A percentile compares a stretch with the other conserved stretches of the same genome.
Conservation (phyloP, 345 rosid species). For the Atalantia buxifolia region DNA sequence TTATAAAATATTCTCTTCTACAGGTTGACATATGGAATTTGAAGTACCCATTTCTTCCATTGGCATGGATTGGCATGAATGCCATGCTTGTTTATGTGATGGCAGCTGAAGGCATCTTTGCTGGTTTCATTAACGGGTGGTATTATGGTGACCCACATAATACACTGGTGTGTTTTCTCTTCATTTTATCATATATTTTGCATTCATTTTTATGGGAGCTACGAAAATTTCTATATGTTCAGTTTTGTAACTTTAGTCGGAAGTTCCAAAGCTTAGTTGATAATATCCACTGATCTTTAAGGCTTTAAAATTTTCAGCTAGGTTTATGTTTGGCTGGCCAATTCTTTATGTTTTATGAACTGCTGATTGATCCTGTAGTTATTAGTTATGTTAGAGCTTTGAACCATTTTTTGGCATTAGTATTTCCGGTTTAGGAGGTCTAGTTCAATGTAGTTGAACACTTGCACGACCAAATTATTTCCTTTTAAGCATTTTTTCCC, state of each 20-base stretch:
- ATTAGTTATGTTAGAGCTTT: too few species aligned
- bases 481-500: not conserved
- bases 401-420: not conserved
- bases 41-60: constrained; percentile 48
- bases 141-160: constrained; percentile 63
- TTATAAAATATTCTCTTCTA: not conserved
- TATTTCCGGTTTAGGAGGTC: not conserved
- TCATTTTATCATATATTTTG: not conserved
- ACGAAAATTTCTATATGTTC: not conserved
- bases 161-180: constrained; percentile 46
- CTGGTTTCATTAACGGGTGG: constrained; percentile 89
- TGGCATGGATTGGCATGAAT: constrained; percentile 93
- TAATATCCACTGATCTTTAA: not conserved
- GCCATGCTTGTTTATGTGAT: constrained; percentile 92
- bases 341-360: not conserved
- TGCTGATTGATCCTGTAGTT: not conserved
- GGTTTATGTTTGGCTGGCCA: not conserved
- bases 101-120: constrained; percentile 94
- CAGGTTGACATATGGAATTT: constrained; percentile 69
- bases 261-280: not conserved
- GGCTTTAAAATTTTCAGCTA: not conserved
- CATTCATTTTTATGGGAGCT: not conserved
- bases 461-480: not conserved
- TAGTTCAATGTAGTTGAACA: not conserved
- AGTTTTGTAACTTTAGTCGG: not conserved